Percentiles rank a stretch among this genome's conserved stretches.
Evolutionary conservation across 352 stramenopile species (phyloP).

Genomic region (Poterioochromonas sp.): DNA sequence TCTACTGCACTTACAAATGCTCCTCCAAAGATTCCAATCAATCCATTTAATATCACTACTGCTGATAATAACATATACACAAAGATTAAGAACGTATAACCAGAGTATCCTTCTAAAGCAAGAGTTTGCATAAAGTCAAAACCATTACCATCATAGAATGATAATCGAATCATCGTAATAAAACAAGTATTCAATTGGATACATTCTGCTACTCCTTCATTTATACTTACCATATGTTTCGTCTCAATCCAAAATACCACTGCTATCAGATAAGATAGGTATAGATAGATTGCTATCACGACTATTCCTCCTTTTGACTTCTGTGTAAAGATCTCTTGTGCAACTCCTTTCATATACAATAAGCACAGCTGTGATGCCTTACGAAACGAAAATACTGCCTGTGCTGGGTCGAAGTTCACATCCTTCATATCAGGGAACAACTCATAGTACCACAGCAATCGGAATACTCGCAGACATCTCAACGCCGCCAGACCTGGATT

Average conservation of each 20-base stretch:
- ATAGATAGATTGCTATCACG: neutral
- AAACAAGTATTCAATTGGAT: neutral
- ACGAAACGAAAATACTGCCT: neutral
- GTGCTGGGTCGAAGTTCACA: neutral
- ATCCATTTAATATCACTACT: neutral
- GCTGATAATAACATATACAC: neutral
- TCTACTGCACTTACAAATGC: neutral
- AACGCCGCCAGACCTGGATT: neutral
- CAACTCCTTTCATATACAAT: neutral
- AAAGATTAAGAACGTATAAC: neutral
- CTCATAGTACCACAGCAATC: neutral
- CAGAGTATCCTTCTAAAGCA: neutral
- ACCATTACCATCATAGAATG: neutral
- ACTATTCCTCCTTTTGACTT: neutral
- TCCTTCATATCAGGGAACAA: constrained; percentile 8
- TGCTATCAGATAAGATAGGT: neutral
- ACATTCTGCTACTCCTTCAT: neutral
- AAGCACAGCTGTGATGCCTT: neutral
- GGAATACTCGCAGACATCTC: neutral
- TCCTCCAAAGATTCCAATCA: neutral
- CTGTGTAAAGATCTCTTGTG: neutral
- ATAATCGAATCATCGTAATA: neutral
- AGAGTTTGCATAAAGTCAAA: neutral
- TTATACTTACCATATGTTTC: neutral
- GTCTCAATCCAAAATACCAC: neutral